Conservation (phyloP, 805 yeast genomes). For the Candida pini region DNA sequence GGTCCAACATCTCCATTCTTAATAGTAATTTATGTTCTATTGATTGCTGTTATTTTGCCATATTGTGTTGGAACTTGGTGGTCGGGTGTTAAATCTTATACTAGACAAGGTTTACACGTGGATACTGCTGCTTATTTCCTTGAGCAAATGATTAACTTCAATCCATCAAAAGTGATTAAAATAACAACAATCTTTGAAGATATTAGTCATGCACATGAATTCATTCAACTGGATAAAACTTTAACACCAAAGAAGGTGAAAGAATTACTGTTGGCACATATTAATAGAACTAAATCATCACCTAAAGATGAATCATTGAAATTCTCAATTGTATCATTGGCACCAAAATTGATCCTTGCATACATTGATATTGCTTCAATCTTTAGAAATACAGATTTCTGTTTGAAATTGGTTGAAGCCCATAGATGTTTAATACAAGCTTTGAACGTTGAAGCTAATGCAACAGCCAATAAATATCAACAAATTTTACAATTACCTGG, state of each 20-base stretch:
- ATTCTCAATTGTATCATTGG: conserved; percentile 52
- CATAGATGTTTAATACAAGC: conserved; percentile 75
- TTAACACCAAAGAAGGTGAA: conserved; percentile 43
- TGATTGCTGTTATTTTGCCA: conserved; percentile 79
- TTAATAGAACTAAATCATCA: conserved; percentile 42
- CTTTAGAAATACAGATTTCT: conserved; percentile 68
- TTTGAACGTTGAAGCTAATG: conserved; percentile 36
- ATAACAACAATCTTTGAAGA: conserved; percentile 52
- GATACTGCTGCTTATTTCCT: conserved; percentile 78
- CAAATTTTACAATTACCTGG: conserved; percentile 80
- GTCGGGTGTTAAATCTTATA: conserved; percentile 71
- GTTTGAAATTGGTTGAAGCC: conserved; percentile 55
- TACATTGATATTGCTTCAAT: conserved; percentile 75
- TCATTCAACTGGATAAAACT: conserved; percentile 35
- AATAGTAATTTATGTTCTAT: conserved; percentile 53
- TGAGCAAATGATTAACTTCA: conserved; percentile 64
- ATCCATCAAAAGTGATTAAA: conserved; percentile 62
- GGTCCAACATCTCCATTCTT: conserved; percentile 67
- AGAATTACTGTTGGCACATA: conserved; percentile 48
- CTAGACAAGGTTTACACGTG: conserved; percentile 77
- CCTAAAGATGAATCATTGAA: conserved; percentile 35
- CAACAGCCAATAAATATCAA: conserved; percentile 41
- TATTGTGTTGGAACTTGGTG: conserved; percentile 84
- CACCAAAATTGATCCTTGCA: conserved; percentile 64
- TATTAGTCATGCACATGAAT: conserved; percentile 65